Percentiles rank a stretch among this genome's conserved stretches.
Conservation (phyloP, 176 grass and related monocot species). For the Oryza glumipatula region DNA sequence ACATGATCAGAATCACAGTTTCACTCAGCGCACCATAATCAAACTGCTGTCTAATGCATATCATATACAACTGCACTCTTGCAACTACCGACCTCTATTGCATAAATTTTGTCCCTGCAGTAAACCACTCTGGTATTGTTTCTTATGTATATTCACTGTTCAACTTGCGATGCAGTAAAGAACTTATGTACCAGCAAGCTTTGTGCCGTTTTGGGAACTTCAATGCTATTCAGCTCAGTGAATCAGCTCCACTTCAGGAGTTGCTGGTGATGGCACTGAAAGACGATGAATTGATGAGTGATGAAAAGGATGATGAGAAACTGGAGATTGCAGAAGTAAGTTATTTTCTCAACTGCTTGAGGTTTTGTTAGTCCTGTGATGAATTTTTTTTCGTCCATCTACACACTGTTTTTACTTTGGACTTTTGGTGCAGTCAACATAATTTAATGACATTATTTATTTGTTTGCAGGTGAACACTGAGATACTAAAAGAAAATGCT, state of each 20-base stretch:
- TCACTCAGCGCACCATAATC: neutral
- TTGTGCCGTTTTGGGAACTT: conserved; percentile 88
- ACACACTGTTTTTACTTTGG: conserved; percentile 5
- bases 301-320: conserved; percentile 68
- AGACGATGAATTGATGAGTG: conserved; percentile 58
- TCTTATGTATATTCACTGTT: conserved; percentile 21
- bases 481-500: conserved; percentile 77
- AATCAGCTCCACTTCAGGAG: conserved; percentile 77
- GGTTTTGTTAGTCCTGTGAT: neutral
- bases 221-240: conserved; percentile 88
- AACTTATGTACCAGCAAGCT: conserved; percentile 95
- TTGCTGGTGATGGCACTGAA: conserved; percentile 84
- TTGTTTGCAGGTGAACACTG: conserved; percentile 66
- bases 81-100: conserved; percentile 6
- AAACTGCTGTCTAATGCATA: conserved; percentile 19
- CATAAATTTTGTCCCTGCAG: conserved; percentile 10
- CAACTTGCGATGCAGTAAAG: conserved; percentile 90
- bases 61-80: neutral
- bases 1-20: conserved; percentile 8
- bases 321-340: conserved; percentile 82
- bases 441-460: neutral
- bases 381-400: neutral
- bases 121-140: conserved; percentile 11
- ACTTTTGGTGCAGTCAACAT: neutral
- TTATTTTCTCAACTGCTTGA: conserved; percentile 25